Base-by-base conservation (phyloP, 2,329 filamentous ascomycete genomes). In the Hyphodiscus sp. region DNA sequence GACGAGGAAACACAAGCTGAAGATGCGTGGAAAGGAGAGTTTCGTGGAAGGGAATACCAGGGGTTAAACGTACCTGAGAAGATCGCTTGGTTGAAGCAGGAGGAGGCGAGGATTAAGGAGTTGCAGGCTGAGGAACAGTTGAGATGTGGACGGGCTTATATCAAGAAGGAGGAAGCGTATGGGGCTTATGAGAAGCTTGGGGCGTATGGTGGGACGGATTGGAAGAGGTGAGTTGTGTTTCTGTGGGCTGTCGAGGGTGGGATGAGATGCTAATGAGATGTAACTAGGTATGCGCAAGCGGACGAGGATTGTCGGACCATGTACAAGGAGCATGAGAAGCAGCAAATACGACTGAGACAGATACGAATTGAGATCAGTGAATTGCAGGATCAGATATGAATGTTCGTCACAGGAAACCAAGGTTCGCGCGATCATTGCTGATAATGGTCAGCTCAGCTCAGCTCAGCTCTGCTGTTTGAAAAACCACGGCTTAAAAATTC, bases 71-170 rank as follows among this genome's bases (percentile, higher is more conserved):
- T 44, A 2, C 38, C 41, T 15, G 54, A 59, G 20, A 54, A 59
- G 50, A 55, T 59, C 45, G 38, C 33, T 13, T 59, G 54, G 54
- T 51, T 59, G 52, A 54, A 52, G 54, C 7, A 74, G 65, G 29
- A 74, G 66, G 13, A 61, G 56, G n/a, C 60, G 55, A 47, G 73
- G 60, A 20, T 60, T 61, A 1, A 70, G 70, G 50, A 75, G 20
- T n/a, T 54, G 47, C 52, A 57, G 26, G 43, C 33, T 18, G 52
- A 51, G 3, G 50, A 57, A 52, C 47, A 55, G 41, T 45, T 54
- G 29, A 51, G 26, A 41, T 59, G 57, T 29, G 57, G 57, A 41
- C 45, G 53, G 38, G 57, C 57, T 16, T 59, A 59, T 47, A 59
- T 59, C 30, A 52, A 45, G 33, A 57, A 57, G 38, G 57, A 59